Conservation (phyloP, 495 filamentous ascomycete species). For the Penicillium fimorum region DNA sequence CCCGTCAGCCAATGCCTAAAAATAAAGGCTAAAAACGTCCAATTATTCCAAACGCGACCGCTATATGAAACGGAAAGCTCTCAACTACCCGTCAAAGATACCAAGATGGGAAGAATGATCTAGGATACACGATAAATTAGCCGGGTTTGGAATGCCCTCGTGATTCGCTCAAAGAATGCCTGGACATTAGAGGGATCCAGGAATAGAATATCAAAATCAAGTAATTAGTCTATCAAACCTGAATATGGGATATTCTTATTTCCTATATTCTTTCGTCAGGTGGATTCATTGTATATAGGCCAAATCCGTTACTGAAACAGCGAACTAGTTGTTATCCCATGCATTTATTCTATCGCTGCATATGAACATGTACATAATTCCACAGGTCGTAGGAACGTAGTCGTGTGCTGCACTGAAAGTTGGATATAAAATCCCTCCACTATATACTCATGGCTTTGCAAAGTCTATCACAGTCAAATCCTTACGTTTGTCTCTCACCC, state of each 20-base stretch:
- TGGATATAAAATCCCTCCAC: too few species aligned
- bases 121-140: not conserved
- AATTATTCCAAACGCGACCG: conserved; percentile 3
- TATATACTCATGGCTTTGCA: not conserved
- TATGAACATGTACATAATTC: not conserved
- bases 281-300: too few species aligned
- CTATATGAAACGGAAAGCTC: conserved; percentile 1
- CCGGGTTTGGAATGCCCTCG: not conserved
- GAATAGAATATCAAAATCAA: not conserved
- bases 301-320: not conserved
- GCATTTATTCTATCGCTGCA: too few species aligned
- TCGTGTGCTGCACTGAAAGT: too few species aligned
- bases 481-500: not conserved
- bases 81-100: not conserved
- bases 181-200: not conserved
- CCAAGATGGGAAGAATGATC: not conserved
- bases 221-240: not conserved
- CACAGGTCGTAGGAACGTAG: too few species aligned
- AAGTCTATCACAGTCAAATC: not conserved
- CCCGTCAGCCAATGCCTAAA: conserved; percentile 20
- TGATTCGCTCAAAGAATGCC: not conserved
- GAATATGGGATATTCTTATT: too few species aligned
- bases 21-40: conserved; percentile 16
- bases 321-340: not conserved
- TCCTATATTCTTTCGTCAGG: too few species aligned